phyloP scores from a whole-genome alignment of 331 rosid genomes.

The Pyrus hybrid region DNA sequence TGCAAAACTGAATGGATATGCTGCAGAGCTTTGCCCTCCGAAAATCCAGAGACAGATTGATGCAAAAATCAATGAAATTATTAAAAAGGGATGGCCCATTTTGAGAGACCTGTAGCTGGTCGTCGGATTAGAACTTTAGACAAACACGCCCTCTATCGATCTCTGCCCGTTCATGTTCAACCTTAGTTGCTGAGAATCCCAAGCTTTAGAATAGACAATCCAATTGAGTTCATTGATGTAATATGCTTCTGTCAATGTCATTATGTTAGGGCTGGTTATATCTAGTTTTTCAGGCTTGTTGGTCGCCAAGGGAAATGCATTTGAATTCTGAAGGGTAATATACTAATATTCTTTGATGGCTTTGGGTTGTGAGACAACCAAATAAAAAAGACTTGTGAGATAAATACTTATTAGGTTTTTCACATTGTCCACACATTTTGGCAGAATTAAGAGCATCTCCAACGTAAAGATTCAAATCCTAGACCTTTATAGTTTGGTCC shows the following conservation, averaged over 20 bases:
- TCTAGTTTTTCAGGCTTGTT: background rate
- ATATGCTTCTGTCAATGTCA: background rate
- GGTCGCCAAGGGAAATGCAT: background rate
- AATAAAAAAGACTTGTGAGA: too few relatives aligned
- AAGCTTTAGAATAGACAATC: background rate
- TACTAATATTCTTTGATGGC: too few relatives aligned
- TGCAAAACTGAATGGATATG: slow-evolving; percentile 78
- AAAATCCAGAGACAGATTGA: slow-evolving; percentile 60
- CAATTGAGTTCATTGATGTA: background rate
- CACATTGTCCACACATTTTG: too few relatives aligned
- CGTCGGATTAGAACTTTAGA: slow-evolving; percentile 7
- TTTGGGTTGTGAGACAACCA: too few relatives aligned
- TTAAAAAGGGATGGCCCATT: slow-evolving; percentile 86
- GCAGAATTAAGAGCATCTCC: too few relatives aligned
- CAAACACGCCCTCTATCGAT: background rate
- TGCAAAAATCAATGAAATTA: slow-evolving; percentile 66
- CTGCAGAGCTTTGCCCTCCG: slow-evolving; percentile 78
- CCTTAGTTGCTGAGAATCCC: background rate
- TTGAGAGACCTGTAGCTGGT: slow-evolving; percentile 56
- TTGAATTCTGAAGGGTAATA: too few relatives aligned
- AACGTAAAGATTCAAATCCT: too few relatives aligned
- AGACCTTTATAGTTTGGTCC: too few relatives aligned
- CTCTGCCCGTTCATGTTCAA: background rate
- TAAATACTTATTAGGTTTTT: too few relatives aligned
- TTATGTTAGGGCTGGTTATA: background rate